Percentiles rank a stretch among this genome's conserved stretches.
Conservation (phyloP, 2,329 filamentous ascomycete genomes). For the Penicillium sp. region DNA sequence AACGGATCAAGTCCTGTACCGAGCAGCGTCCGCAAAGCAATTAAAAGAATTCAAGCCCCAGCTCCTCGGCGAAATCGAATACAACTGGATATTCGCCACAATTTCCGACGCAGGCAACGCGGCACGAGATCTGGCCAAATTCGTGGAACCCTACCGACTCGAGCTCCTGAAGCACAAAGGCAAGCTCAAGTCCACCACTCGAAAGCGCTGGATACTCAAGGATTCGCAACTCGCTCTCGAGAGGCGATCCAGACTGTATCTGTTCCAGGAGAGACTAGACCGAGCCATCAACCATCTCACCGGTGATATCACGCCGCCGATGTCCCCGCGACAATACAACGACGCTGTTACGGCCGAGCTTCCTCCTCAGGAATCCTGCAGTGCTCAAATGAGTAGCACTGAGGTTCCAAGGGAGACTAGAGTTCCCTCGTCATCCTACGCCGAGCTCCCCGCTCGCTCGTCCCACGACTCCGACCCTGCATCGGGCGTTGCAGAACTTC, state of each 20-base stretch:
- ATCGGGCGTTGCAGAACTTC: constrained; percentile 9
- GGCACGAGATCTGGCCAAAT: constrained; percentile 27
- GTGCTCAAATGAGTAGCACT: not conserved
- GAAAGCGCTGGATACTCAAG: constrained; percentile 20
- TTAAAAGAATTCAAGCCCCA: constrained; percentile 6
- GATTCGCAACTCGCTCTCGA: constrained; percentile 16
- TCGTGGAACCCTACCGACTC: constrained; percentile 21
- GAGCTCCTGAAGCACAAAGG: constrained; percentile 17
- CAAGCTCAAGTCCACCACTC: constrained; percentile 11
- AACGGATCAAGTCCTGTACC: constrained; percentile 3
- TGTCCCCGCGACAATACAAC: not conserved
- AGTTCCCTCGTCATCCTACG: not conserved
- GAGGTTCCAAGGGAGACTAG: not conserved
- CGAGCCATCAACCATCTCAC: constrained; percentile 18
- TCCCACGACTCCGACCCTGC: not conserved
- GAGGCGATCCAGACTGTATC: constrained; percentile 15
- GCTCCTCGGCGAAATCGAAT: constrained; percentile 21
- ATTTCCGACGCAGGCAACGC: constrained; percentile 36
- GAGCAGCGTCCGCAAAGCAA: constrained; percentile 5
- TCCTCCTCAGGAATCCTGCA: no score
- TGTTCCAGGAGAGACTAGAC: constrained; percentile 19
- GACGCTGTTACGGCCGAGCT: not conserved
- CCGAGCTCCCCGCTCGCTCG: constrained; percentile 5
- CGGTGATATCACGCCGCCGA: not conserved
- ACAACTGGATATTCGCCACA: constrained; percentile 24